A percentile compares a stretch with the other conserved stretches of the same genome.
Evolutionary conservation across 306 rosid species (phyloP).

Genomic region (Acacia crassicarpa): DNA sequence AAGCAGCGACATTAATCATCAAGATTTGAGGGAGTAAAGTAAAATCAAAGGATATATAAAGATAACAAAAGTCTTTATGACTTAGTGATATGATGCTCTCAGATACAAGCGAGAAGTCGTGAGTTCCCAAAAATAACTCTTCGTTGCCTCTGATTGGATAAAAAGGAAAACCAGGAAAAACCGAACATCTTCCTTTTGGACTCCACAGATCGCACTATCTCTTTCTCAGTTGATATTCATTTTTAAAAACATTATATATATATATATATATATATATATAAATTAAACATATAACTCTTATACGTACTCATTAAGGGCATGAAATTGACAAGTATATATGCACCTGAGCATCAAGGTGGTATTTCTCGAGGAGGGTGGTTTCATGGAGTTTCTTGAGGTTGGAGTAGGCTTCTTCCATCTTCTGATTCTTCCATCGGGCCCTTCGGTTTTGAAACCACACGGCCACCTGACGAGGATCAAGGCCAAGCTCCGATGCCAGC

Average conservation of each 20-base stretch:
- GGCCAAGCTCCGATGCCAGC: conserved; percentile 66
- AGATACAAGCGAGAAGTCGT: too few species aligned
- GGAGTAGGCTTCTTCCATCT: conserved; percentile 63
- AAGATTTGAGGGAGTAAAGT: not conserved
- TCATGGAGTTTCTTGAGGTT: conserved; percentile 51
- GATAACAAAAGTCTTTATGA: too few species aligned
- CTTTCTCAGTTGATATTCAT: not conserved
- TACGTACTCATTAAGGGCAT: not conserved
- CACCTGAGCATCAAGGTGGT: conserved; percentile 64
- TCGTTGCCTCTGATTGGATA: not conserved
- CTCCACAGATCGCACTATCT: not conserved
- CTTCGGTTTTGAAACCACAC: conserved; percentile 87
- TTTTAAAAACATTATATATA: too few species aligned
- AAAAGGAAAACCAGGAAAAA: not conserved
- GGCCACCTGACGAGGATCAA: conserved; percentile 75
- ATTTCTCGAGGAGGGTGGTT: conserved; percentile 39
- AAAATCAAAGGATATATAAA: not conserved
- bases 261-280: too few species aligned
- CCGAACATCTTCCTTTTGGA: not conserved
- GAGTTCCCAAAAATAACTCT: not conserved
- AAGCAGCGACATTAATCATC: too few species aligned
- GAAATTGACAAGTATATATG: not conserved
- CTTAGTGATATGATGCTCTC: too few species aligned
- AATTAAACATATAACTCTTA: too few species aligned
- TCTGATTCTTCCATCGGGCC: conserved; percentile 85